A percentile compares a stretch with the other conserved stretches of the same genome.
phyloP scores from a whole-genome alignment of 2,329 filamentous ascomycete genomes.

The Talaromyces sp. region DNA sequence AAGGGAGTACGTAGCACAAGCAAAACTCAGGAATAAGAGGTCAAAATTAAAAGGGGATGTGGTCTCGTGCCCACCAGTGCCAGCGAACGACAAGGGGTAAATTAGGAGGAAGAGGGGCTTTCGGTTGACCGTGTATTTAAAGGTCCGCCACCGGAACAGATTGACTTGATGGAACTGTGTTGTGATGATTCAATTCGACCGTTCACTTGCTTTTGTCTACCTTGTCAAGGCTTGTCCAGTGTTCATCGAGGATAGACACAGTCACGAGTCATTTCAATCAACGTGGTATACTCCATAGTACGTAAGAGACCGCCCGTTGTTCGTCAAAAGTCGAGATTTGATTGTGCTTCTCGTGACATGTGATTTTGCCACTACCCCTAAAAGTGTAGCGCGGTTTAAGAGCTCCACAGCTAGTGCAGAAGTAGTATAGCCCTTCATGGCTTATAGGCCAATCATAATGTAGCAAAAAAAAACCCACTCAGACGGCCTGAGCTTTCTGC shows the following conservation, averaged over 20 bases:
- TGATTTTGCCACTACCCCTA: conserved; percentile 8
- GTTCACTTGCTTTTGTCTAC: not conserved
- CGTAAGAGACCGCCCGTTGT: not conserved
- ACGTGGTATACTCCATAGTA: not conserved
- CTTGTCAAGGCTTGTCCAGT: not conserved
- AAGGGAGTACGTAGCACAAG: not conserved
- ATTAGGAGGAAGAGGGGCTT: conserved; percentile 1
- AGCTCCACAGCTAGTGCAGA: not conserved
- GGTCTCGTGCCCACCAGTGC: conserved; percentile 32
- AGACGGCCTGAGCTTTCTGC: not conserved
- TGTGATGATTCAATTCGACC: not conserved
- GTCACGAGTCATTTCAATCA: not conserved
- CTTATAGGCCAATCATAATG: not conserved
- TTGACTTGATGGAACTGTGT: no score
- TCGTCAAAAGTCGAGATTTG: not conserved
- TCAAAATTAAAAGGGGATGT: conserved; percentile 21
- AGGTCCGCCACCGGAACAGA: not conserved
- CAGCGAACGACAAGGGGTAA: not conserved
- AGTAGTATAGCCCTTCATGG: not conserved
- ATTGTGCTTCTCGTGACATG: conserved; percentile 7
- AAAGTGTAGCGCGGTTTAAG: not conserved
- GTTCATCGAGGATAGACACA: not conserved
- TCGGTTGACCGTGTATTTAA: conserved; percentile 1
- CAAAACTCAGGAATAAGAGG: conserved; percentile 20
- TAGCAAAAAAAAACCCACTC: no score